Evolutionary conservation across 2,329 filamentous ascomycete species (phyloP).

Genomic region (Pestalotiopsis sp.): DNA sequence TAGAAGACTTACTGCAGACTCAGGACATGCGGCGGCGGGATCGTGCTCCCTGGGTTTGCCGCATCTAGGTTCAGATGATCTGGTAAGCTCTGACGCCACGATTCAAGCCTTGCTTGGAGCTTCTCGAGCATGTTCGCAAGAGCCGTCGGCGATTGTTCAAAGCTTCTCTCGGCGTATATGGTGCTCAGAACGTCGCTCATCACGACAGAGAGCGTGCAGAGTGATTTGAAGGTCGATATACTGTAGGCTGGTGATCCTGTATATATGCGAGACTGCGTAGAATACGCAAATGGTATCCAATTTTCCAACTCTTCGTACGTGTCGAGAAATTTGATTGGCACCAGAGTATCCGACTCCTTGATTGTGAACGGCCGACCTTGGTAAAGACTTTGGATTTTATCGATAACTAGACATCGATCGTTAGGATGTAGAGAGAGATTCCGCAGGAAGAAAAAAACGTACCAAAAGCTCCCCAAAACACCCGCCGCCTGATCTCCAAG

Average conservation of each 20-base stretch:
- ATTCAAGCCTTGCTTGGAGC: neutral
- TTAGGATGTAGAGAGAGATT: neutral
- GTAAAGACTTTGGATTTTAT: constrained; percentile 58
- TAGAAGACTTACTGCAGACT: neutral
- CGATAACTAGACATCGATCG: constrained; percentile 28
- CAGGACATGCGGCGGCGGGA: neutral
- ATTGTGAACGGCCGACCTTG: constrained; percentile 53
- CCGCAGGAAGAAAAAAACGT: neutral
- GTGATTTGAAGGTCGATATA: constrained; percentile 42
- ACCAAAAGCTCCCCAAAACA: constrained; percentile 47
- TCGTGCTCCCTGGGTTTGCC: neutral
- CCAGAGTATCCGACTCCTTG: constrained; percentile 46
- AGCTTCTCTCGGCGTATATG: constrained; percentile 46
- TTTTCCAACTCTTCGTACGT: constrained; percentile 55
- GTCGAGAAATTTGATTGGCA: constrained; percentile 50
- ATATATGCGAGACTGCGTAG: constrained; percentile 28
- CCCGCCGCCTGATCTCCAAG: constrained; percentile 44
- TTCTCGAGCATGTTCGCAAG: constrained; percentile 34
- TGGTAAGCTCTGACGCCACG: neutral
- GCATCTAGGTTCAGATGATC: neutral
- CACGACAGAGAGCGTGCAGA: constrained; percentile 48
- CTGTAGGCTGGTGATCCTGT: constrained; percentile 41
- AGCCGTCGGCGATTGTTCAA: constrained; percentile 34
- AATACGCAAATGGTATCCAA: constrained; percentile 48
- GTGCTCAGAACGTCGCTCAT: constrained; percentile 48